These are phyloP conservation scores for Aspergillus sojae DNA, from an alignment of 2,329 filamentous ascomycete genomes.

Conservation along the genomic window DNA sequence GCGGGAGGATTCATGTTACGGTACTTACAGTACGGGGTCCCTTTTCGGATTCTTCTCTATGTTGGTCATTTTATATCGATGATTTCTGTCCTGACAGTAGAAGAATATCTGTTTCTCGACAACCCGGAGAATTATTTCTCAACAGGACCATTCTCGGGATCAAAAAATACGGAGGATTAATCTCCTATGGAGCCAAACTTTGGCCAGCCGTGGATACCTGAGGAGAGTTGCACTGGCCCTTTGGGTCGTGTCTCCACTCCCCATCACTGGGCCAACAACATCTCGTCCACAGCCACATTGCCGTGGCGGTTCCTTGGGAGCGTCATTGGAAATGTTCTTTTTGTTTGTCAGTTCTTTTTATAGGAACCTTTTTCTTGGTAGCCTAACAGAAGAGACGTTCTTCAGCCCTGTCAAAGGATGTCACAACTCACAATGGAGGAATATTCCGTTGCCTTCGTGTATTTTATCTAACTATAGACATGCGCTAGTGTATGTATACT, in stretches of 20 bases:
- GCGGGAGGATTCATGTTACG: background rate
- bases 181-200: conserved; percentile 11
- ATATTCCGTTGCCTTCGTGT: background rate
- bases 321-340: background rate
- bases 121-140: background rate
- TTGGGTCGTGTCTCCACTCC: conserved; percentile 13
- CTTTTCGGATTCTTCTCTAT: background rate
- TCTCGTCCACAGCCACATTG: conserved; percentile 18
- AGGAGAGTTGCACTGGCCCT: conserved; percentile 13
- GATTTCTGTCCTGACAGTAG: background rate
- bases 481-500: background rate
- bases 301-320: conserved; percentile 14
- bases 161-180: background rate
- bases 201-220: conserved; percentile 5
- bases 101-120: background rate
- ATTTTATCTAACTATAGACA: background rate
- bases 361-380: conserved; percentile 7
- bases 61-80: background rate
- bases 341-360: conserved; percentile 16
- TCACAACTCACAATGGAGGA: background rate
- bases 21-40: background rate
- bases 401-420: background rate
- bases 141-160: background rate
- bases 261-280: conserved; percentile 24
- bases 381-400: background rate